Base-by-base conservation (phyloP, 768 basidiomycete genomes). In the Rubroboletus satanas region DNA sequence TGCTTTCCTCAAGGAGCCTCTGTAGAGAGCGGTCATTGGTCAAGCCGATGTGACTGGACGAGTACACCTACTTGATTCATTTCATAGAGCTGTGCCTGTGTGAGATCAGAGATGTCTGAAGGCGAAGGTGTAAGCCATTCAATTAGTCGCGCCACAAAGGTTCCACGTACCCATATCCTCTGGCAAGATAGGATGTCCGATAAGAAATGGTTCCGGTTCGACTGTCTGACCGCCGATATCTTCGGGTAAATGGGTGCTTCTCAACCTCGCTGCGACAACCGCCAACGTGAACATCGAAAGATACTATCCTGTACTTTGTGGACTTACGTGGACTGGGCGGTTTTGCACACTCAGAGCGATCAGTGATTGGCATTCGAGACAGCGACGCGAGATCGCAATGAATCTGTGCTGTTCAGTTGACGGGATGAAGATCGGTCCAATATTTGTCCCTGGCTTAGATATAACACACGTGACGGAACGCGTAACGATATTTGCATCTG, bases 1-100 rank as follows among this genome's bases (percentile, higher is more conserved):
- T 65, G 32, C 73, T 71, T 29, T 75, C 76, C 17, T 79, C 69
- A 2, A 78, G 60, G n/a, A 74, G 55, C 23, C 60, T 73, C 78
- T 80, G 55, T 14, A 29, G 26, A 52, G 9, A 49, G 33, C 11
- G 33, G 39, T 52, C 41, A 55, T 6, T 17, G 7, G 15, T 10
- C 26, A 35, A 38, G 4, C 39, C 4, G n/a, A 32, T 31, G 31
- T 11, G 7, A 54, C 32, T 36, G 41, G 29, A 45, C 10, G 31
- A 32, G 17, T 18, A 17, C 43, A 58, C 66, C 12, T 52, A 71
- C 77, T 58, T 78, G 74, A 26, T 74, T 78, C 54, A 78, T 65
- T 47, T 75, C 74, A 23, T 75, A 68, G 18, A 78, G 64, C 35
- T 76, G 68, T 11, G 69, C 63, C 0, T 59, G 65, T 11, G 70